These are phyloP conservation scores for Cordyceps pruinosa DNA, from an alignment of 2,329 filamentous ascomycete species.

Conservation along the genomic window DNA sequence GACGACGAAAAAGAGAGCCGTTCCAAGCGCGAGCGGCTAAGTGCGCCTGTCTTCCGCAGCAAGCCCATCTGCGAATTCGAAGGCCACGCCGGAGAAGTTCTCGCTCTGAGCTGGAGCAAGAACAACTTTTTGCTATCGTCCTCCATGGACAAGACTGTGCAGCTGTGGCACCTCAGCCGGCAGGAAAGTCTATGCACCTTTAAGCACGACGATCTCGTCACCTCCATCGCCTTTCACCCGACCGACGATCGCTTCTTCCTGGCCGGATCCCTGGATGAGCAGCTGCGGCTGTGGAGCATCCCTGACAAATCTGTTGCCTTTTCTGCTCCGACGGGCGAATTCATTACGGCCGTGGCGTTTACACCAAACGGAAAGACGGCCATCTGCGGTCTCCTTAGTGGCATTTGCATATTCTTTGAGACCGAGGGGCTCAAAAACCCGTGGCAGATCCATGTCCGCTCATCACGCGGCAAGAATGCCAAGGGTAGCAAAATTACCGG, in stretches of 20 bases:
- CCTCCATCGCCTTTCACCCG: conserved; percentile 90
- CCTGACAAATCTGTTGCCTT: conserved; percentile 91
- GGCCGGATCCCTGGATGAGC: conserved; percentile 83
- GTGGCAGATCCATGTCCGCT: conserved; percentile 87
- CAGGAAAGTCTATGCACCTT: conserved; percentile 87
- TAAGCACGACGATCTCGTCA: conserved; percentile 91
- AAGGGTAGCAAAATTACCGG: conserved; percentile 97
- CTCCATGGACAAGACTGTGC: conserved; percentile 96
- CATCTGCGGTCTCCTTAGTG: conserved; percentile 81
- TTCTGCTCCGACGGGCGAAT: conserved; percentile 67
- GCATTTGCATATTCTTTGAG: conserved; percentile 83
- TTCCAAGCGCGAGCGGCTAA: conserved; percentile 54
- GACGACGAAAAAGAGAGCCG: conserved; percentile 25
- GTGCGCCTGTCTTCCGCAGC: conserved; percentile 81
- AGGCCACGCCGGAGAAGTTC: conserved; percentile 76
- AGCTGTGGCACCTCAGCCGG: conserved; percentile 84
- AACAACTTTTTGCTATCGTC: conserved; percentile 95
- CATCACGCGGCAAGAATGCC: conserved; percentile 83
- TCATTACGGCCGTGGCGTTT: conserved; percentile 91
- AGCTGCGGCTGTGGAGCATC: conserved; percentile 89
- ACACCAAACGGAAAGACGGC: conserved; percentile 85
- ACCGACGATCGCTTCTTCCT: conserved; percentile 94
- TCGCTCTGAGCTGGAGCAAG: conserved; percentile 97
- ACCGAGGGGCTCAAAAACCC: conserved; percentile 82
- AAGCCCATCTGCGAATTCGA: conserved; percentile 73